Evolutionary conservation across 345 rosid species (phyloP), one percentile per base, ranked within the genome.

Genomic region (Eucalyptus lansdowneana): DNA sequence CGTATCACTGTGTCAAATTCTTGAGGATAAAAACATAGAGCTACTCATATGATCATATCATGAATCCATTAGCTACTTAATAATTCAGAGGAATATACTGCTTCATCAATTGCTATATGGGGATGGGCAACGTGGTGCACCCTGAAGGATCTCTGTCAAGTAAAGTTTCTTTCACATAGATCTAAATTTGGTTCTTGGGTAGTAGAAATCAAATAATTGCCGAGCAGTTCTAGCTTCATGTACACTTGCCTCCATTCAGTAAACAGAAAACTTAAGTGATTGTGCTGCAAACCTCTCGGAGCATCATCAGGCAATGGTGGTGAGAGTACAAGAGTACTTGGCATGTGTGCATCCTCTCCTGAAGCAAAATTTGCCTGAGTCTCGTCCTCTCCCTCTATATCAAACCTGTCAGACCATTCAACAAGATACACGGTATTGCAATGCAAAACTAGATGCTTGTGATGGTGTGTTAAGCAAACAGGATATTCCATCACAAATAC

Each of bases 321-420:
- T 42, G 97, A 94, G 80, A 93, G 94, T 88, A 92, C 89, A 56
- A 91, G 88, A 54, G 92, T 92, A 81, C 91, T 60, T 89, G 96
- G 95, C 86, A 93, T 91, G 34, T 93, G 94, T 85, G 92, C 88
- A 34, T 92, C 93, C 56, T 93, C 97, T 90, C 88, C 95, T 42
- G 94, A 86, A 90, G 91, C 90, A 88, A 94, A 93, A 92, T 94
- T 93, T 89, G 87, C 50, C 87, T 94, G 96, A 80, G 96, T 94
- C 76, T 95, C 97, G 47, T 92, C 96, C 76, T 94, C 96, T 85
- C 93, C 97, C 90, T 94, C 95, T 86, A 93, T 92, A 91, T 97
- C 99, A 90, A 97, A 96, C 92, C 98, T 96, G 95, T 90, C 51
- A 40, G 51, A 50, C 19, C 34, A 53, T 40, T 49, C 65, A 80